These are phyloP conservation scores for Coniochaeta ligniaria DNA, from an alignment of 2,329 filamentous ascomycete species.

Conservation along the genomic window DNA sequence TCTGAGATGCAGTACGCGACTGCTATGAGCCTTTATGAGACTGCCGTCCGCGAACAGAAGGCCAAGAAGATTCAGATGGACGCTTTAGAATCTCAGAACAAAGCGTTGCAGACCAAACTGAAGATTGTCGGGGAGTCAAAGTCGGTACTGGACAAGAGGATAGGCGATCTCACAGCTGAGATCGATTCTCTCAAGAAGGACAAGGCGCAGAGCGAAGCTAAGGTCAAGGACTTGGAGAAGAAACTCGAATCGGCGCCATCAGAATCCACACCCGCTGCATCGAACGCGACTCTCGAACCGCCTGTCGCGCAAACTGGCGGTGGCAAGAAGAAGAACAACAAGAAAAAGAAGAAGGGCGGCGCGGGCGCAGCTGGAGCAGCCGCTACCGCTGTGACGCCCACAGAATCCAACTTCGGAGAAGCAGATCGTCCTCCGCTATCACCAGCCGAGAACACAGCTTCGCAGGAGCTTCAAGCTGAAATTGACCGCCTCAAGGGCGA, in stretches of 20 bases:
- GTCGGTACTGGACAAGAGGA: constrained; percentile 33
- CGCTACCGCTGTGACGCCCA: constrained; percentile 23
- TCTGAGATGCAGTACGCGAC: constrained; percentile 15
- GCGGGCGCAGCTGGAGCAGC: constrained; percentile 17
- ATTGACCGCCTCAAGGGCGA: constrained; percentile 40
- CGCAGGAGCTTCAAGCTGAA: constrained; percentile 28
- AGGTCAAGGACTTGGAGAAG: constrained; percentile 32
- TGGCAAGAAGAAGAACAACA: constrained; percentile 68
- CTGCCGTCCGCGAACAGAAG: constrained; percentile 17
- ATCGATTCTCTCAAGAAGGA: constrained; percentile 30
- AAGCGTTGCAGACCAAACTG: constrained; percentile 33
- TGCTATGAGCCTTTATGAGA: constrained; percentile 17
- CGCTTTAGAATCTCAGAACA: constrained; percentile 21
- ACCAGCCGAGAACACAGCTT: constrained; percentile 17
- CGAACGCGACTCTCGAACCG: constrained; percentile 9
- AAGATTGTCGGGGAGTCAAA: constrained; percentile 27
- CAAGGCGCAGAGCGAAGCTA: constrained; percentile 31
- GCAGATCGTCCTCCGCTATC: constrained; percentile 26
- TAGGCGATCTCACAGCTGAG: constrained; percentile 36
- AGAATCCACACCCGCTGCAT: constrained; percentile 9
- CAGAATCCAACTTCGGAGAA: constrained; percentile 24
- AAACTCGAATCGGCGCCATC: constrained; percentile 20
- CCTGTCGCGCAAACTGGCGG: constrained; percentile 13
- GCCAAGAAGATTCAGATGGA: constrained; percentile 29
- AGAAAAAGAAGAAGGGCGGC: constrained; percentile 75